Percentiles rank a stretch among this genome's conserved stretches.
These are phyloP conservation scores for Stagonosporopsis vannaccii DNA, from an alignment of 2,329 filamentous ascomycete species.

Conservation along the genomic window DNA sequence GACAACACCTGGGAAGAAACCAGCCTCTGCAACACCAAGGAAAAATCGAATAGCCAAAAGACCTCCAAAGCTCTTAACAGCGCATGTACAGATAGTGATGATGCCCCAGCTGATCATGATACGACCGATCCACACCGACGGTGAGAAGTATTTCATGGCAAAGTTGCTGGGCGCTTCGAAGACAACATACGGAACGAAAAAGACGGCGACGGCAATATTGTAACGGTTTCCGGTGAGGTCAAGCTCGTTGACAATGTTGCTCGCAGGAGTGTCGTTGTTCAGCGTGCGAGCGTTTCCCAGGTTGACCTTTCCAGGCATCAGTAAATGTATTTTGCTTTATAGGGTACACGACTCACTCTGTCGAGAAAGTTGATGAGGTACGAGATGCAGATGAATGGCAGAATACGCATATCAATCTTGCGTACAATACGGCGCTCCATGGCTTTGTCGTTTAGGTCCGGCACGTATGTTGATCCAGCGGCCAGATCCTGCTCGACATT, in stretches of 20 bases:
- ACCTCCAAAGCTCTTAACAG: constrained; percentile 66
- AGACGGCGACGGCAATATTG: constrained; percentile 29
- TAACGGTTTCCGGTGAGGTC: constrained; percentile 24
- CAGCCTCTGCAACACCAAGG: constrained; percentile 74
- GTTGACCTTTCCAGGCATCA: constrained; percentile 21
- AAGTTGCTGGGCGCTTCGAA: constrained; percentile 68
- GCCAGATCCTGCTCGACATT: constrained; percentile 20
- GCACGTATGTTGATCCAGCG: constrained; percentile 18
- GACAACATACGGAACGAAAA: constrained; percentile 62
- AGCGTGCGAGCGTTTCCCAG: constrained; percentile 32
- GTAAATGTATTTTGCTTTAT: background rate
- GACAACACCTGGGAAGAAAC: constrained; percentile 68
- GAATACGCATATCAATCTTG: constrained; percentile 29
- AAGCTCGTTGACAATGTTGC: constrained; percentile 28
- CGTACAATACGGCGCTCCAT: constrained; percentile 29
- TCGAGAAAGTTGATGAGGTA: constrained; percentile 33
- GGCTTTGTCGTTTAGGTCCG: constrained; percentile 30
- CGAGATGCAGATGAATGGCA: constrained; percentile 31
- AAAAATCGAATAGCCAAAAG: constrained; percentile 60
- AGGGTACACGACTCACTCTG: constrained; percentile 11
- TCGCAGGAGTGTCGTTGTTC: constrained; percentile 26
- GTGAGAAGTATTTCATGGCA: constrained; percentile 48
- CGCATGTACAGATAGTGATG: constrained; percentile 71
- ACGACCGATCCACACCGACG: constrained; percentile 39
- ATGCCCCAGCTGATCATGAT: constrained; percentile 79